These are phyloP conservation scores for Grosmannia clavigera DNA, from an alignment of 2,329 filamentous ascomycete species.

Conservation along the genomic window DNA sequence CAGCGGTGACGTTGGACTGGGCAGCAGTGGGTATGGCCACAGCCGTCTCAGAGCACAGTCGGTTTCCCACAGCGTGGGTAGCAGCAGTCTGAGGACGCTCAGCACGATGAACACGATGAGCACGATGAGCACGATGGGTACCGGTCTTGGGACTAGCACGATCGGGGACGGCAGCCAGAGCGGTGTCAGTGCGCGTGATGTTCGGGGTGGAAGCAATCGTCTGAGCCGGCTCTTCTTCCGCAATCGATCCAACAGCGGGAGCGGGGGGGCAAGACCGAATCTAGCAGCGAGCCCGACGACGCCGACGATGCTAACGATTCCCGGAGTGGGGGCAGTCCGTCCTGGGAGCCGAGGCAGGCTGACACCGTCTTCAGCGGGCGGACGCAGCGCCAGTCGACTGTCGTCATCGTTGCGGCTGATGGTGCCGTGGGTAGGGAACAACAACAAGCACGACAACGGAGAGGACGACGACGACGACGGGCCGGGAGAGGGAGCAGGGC, in stretches of 20 bases:
- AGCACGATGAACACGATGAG: too few relatives aligned
- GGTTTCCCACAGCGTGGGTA: too few relatives aligned
- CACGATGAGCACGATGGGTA: too few relatives aligned
- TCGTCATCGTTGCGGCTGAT: neutral
- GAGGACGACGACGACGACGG: neutral
- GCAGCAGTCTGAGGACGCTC: too few relatives aligned
- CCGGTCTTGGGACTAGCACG: too few relatives aligned
- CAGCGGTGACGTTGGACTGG: neutral
- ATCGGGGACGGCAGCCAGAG: too few relatives aligned
- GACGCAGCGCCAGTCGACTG: neutral
- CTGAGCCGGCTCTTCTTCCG: slow-evolving; percentile 6
- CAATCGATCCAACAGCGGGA: neutral
- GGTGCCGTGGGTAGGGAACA: neutral
- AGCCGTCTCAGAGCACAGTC: too few relatives aligned
- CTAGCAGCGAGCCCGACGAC: neutral
- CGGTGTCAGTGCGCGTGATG: too few relatives aligned
- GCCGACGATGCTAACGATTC: neutral
- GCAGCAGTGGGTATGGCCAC: neutral
- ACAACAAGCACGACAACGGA: neutral
- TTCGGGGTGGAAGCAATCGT: neutral
- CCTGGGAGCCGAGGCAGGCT: too few relatives aligned
- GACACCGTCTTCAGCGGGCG: too few relatives aligned
- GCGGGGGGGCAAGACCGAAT: too few relatives aligned
- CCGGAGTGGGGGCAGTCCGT: neutral
- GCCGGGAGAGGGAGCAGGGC: neutral